A percentile compares a stretch with the other conserved stretches of the same genome.
phyloP scores from a whole-genome alignment of 2,329 filamentous ascomycete genomes.

The Chaetomiaceae sp. region DNA sequence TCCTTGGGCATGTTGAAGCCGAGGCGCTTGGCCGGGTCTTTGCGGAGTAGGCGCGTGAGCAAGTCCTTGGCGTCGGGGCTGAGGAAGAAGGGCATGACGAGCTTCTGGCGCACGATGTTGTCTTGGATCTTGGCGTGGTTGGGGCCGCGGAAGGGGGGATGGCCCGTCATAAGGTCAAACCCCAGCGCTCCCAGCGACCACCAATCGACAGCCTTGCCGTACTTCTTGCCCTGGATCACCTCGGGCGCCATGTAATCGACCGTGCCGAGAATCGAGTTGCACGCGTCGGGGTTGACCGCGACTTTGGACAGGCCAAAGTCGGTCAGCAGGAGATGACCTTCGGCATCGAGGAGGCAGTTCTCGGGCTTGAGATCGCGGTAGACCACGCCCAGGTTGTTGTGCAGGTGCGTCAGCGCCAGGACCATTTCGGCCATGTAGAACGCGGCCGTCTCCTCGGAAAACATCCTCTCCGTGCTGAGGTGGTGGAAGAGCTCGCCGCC shows the following conservation, averaged over 20 bases:
- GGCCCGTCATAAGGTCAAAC: constrained; percentile 87
- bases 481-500: constrained; percentile 97
- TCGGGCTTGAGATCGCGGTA: constrained; percentile 98
- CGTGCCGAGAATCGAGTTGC: constrained; percentile 89
- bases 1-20: constrained; percentile 88
- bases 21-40: constrained; percentile 86
- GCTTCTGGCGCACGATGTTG: constrained; percentile 91
- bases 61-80: constrained; percentile 90
- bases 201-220: constrained; percentile 95
- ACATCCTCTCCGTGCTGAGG: constrained; percentile 90
- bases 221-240: constrained; percentile 80
- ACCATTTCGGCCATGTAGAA: constrained; percentile 99
- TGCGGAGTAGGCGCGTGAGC: constrained; percentile 81
- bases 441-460: constrained; percentile 78
- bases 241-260: constrained; percentile 99
- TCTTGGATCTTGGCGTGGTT: constrained; percentile 95
- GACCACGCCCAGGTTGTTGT: constrained; percentile 86
- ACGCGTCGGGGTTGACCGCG: constrained; percentile 66
- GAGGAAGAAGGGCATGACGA: constrained; percentile 84
- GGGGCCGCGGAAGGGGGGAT: constrained; percentile 82
- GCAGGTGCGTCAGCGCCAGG: constrained; percentile 86
- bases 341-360: constrained; percentile 87
- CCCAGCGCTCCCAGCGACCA: constrained; percentile 95
- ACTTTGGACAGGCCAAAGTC: constrained; percentile 98
- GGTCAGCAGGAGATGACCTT: constrained; percentile 89